phyloP scores from a whole-genome alignment of 1,284 basidiomycete genomes.

The Pseudozyma sp. region DNA sequence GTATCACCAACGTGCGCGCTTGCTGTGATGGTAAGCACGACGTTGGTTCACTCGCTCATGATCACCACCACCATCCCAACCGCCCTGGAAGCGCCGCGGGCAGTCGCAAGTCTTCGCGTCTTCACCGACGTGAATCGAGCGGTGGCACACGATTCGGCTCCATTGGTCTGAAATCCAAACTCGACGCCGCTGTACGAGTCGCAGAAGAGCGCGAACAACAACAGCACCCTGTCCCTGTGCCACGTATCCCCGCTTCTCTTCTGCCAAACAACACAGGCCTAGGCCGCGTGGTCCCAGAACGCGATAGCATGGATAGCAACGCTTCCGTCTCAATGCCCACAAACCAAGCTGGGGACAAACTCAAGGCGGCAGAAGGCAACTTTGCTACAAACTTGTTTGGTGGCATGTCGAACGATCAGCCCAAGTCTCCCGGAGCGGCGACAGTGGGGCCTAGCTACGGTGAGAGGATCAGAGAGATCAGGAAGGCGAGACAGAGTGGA shows the following conservation, averaged over 20 bases:
- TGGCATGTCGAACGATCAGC: slow-evolving; percentile 1
- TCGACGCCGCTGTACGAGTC: slow-evolving; percentile 35
- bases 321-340: slow-evolving; percentile 13
- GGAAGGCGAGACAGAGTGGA: slow-evolving; percentile 32
- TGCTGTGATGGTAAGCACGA: slow-evolving; percentile 92
- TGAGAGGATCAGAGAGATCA: slow-evolving; percentile 35
- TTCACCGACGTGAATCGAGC: slow-evolving; percentile 35
- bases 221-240: slow-evolving; percentile 14
- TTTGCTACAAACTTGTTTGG: slow-evolving; percentile 21
- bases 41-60: slow-evolving; percentile 69
- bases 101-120: slow-evolving; percentile 34
- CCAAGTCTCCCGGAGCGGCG: not conserved
- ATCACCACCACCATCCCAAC: slow-evolving; percentile 28
- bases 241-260: slow-evolving; percentile 28
- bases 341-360: slow-evolving; percentile 5
- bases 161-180: slow-evolving; percentile 40
- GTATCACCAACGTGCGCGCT: slow-evolving; percentile 78
- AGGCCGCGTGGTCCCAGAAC: slow-evolving; percentile 9
- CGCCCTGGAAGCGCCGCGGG: slow-evolving; percentile 11
- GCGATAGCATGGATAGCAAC: slow-evolving; percentile 34
- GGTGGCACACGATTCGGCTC: slow-evolving; percentile 36
- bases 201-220: slow-evolving; percentile 29
- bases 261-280: slow-evolving; percentile 19
- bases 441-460: slow-evolving; percentile 33
- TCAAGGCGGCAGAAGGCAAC: slow-evolving; percentile 6